Evolutionary conservation across 1,139 yeast genomes (phyloP), one percentile per base, ranked within the genome.

Genomic region (Saccharomycopsis hybrid): DNA sequence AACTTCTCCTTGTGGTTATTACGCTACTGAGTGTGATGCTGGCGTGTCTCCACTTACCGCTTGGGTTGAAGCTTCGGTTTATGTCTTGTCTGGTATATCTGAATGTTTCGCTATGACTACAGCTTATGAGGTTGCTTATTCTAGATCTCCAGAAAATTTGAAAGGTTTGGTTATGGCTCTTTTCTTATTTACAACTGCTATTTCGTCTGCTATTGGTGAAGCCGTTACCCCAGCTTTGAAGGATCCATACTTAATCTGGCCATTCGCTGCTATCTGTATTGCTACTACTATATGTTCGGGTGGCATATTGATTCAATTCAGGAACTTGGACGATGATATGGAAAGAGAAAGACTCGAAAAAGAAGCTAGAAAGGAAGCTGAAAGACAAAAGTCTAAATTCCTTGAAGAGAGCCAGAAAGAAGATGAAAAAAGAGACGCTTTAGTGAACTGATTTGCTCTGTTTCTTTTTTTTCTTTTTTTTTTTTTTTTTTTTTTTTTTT

Each of bases 101-200:
- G 89, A 82, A 65, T 80, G 85, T 68, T 81, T 82, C 59, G 82
- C 85, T 36, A 78, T 70, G 54, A 77, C 80, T 48, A 80, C 88
- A 18, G 85, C 80, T 51, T 80, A 81, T 59, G 88, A 82, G 64
- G 71, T 81, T 59, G 88, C 89, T 7, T 83, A 81, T 63, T 74
- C 85, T 2, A 73, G 83, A 62, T 76, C 88, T 33, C 87, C 89
- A 46, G 78, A 74, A 11, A 70, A 73, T 45, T 78, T 82, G 84
- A 80, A 80, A 62, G 80, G 85, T 48, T 71, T 82, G 56, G 84
- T 82, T 48, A 75, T 80, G 78, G 80, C 89, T 4, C 63, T 83
- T 52, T 80, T 80, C 69, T 69, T 82, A 56, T 72, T 80, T 58
- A 78, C 77, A 48, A 73, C 74, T 50, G 85, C 88, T 7, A 13